Evolutionary conservation across 1,284 basidiomycete genomes (phyloP), one percentile per base, ranked within the genome.

Genomic region (Puccinia coronata): DNA sequence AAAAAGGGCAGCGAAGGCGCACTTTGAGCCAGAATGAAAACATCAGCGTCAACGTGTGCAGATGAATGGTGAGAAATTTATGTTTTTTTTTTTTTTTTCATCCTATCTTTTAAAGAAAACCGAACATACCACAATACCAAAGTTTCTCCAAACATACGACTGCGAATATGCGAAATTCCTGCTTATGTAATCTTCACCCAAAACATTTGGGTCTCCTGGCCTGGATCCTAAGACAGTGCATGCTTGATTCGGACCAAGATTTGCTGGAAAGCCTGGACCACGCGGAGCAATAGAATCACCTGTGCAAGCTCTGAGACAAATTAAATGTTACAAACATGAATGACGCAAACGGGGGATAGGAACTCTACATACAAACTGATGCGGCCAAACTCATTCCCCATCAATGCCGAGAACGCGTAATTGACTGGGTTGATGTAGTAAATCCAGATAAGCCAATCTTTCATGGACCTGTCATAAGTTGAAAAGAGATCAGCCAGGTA

Each of bases 391-490:
- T 94, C 92, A 85, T 95, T 95, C 86, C 92, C 91, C 89, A 94
- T 91, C 73, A 90, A 88, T 0, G 90, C 92, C 83, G 92, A 70
- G 28, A 80, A 74, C 23, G 91, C 92, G 87, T 94, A 96, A 20
- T 90, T 87, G 61, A 93, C 85, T 8, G 86, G 85, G 76, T 83
- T 83, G 83, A 93, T 86, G 86, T 93, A 92, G 84, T 90, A 92
- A 65, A 94, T 90, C 93, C 93, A 95, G 88, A 92, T 93, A 23
- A 95, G 86, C 93, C 93, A 96, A 73, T 92, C 88, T 85, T 93
- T 92, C 93, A 96, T 94, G 81, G 89, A 88, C 18, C 71, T 80
- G 25, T 65, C 9, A 25, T 1, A 61, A 80, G 20, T 47, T 14
- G 20, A n/a, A n/a, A n/a, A n/a, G n/a, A n/a, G n/a, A n/a, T n/a